Evolutionary conservation across 352 stramenopile genomes (phyloP).

Genomic region (Phytophthora brassicae): DNA sequence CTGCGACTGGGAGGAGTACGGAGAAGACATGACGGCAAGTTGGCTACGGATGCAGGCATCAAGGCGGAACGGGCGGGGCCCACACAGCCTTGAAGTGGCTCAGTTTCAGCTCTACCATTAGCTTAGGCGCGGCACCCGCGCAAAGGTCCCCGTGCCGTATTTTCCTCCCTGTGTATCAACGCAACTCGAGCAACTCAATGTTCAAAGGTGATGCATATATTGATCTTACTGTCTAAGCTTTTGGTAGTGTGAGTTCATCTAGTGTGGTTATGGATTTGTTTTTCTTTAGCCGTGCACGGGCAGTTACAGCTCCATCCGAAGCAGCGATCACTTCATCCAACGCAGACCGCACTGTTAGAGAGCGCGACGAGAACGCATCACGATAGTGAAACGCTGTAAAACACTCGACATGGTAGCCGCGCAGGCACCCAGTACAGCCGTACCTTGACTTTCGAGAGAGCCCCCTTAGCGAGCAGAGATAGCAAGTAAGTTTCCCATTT

Average conservation of each 20-base stretch:
- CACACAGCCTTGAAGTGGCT: neutral
- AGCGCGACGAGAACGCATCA: neutral
- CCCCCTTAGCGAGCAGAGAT: neutral
- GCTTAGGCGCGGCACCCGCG: neutral
- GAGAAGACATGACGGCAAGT: neutral
- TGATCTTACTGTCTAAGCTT: neutral
- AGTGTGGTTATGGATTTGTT: constrained; percentile 1
- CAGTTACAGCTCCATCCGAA: neutral
- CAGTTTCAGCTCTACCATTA: constrained; percentile 1
- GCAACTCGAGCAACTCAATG: neutral
- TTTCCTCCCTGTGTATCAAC: neutral
- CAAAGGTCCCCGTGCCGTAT: neutral
- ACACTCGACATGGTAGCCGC: constrained; percentile 4
- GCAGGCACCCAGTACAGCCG: constrained; percentile 2
- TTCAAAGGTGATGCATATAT: neutral
- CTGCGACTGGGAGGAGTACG: constrained; percentile 3
- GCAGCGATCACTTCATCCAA: neutral
- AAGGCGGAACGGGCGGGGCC: neutral
- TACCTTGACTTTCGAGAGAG: neutral
- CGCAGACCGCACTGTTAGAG: neutral
- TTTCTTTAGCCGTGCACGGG: neutral
- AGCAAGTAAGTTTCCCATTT: neutral
- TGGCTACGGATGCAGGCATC: neutral
- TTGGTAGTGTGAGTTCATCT: constrained; percentile 4
- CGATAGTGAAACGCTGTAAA: constrained; percentile 12